phyloP scores from a whole-genome alignment of 495 filamentous ascomycete genomes.

The Filosporella fistucella region DNA sequence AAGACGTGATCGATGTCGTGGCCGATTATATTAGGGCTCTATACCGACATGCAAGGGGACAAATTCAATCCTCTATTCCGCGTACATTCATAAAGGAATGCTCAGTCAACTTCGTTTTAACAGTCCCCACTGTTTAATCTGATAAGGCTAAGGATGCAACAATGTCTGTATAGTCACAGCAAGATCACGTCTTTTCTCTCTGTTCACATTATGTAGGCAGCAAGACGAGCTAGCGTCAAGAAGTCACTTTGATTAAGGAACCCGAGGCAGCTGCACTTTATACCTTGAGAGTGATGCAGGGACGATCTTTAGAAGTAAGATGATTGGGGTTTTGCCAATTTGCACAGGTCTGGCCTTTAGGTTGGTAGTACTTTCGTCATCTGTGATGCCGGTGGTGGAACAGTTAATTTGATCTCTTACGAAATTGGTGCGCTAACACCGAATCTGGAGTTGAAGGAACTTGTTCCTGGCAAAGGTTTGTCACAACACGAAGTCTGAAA shows the following conservation, averaged over 20 bases:
- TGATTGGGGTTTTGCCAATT: too few species aligned
- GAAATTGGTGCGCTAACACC: slow-evolving; percentile 6
- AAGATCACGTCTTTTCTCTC: too few species aligned
- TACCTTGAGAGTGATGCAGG: too few species aligned
- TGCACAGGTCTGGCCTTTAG: background rate
- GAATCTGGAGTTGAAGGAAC: slow-evolving; percentile 26
- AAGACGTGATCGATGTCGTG: background rate
- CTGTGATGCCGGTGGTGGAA: slow-evolving; percentile 18
- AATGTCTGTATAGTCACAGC: background rate
- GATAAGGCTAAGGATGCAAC: slow-evolving; percentile 31
- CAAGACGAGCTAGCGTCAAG: background rate
- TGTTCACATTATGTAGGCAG: background rate
- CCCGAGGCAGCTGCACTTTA: slow-evolving; percentile 34
- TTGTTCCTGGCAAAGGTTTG: slow-evolving; percentile 28
- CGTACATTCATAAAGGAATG: background rate
- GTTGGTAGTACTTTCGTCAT: slow-evolving; percentile 15
- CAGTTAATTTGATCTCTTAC: slow-evolving; percentile 16
- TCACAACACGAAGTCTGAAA: too few species aligned
- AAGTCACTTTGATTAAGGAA: slow-evolving; percentile 32
- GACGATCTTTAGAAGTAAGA: too few species aligned
- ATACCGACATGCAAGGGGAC: background rate
- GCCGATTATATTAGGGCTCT: slow-evolving; percentile 1
- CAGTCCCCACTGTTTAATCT: slow-evolving; percentile 31
- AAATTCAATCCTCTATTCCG: background rate
- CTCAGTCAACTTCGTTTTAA: slow-evolving; percentile 27